A percentile compares a stretch with the other conserved stretches of the same genome.
These are phyloP conservation scores for Volvox africanus DNA, from an alignment of 139 green algal species.

Conservation along the genomic window DNA sequence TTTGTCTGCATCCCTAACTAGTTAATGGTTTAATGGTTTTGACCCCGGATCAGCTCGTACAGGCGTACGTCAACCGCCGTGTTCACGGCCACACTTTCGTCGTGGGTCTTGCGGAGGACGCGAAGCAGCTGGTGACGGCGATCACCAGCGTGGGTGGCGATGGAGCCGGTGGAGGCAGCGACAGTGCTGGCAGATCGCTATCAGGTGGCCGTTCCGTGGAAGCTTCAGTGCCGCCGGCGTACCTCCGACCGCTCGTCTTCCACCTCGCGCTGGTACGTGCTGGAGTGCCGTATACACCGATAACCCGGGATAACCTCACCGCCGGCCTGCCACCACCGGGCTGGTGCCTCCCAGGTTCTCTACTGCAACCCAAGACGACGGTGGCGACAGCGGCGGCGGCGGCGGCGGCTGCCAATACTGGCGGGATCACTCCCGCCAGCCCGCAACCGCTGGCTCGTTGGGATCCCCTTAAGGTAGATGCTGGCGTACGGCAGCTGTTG, in stretches of 20 bases:
- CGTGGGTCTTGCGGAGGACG: conserved; percentile 1
- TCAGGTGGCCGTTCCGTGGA: too few species aligned
- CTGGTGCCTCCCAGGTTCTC: conserved; percentile 29
- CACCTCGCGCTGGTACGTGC: background rate
- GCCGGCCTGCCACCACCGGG: background rate
- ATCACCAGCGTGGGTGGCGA: too few species aligned
- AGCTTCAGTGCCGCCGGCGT: background rate
- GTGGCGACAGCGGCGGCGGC: too few species aligned
- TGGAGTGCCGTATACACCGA: background rate
- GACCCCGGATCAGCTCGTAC: background rate
- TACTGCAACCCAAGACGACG: conserved; percentile 1
- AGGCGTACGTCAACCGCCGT: background rate
- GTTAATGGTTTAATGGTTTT: too few species aligned
- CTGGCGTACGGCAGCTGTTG: conserved; percentile 5
- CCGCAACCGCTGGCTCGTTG: background rate
- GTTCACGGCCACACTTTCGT: conserved; percentile 32
- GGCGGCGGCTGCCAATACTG: too few species aligned
- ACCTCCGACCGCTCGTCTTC: conserved; percentile 26
- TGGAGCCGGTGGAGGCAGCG: background rate
- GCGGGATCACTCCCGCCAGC: too few species aligned
- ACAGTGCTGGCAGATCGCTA: too few species aligned
- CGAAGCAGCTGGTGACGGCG: background rate
- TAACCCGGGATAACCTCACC: background rate
- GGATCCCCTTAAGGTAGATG: background rate
- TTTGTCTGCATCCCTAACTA: too few species aligned